Base-by-base conservation (phyloP, 2,329 filamentous ascomycete genomes). In the Ophiostoma sp. region DNA sequence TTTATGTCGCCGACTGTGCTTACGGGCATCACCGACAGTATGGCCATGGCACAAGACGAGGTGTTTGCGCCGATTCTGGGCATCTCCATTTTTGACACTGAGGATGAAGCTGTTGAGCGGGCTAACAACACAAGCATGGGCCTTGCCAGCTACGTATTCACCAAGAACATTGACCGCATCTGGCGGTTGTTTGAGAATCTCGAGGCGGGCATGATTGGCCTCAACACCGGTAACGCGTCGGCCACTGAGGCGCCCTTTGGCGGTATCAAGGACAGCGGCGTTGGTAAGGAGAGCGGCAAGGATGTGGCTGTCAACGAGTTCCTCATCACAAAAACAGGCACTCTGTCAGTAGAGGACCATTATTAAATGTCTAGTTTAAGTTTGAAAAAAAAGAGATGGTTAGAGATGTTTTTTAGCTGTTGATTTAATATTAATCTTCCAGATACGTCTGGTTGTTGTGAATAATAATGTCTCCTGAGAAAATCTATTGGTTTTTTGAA, bases 1-100 rank as follows among this genome's bases (percentile, higher is more conserved):
- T 92, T 90, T 81, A 90, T 91, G 78, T 83, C 85, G 74, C 86
- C 86, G 0, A 87, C 86, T 0, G 79, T 89, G 67, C 81, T 88
- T 70, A 80, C 82, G 1, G 80, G 82, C 36, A 79, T 83, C 13
- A 83, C 80, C 15, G 76, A 78, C 8, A 77, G 81, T 5, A 86
- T 87, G 83, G 81, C 78, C 60, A 82, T 82, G 68, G 76, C 76
- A 17, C 75, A 76, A 7, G 85, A 88, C 76, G 85, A 88, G 74
- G 82, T 87, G 4, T 88, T 88, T 74, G 85, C 84, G 0, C 86
- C 86, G 0, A 81, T 89, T 36, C 82, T 87, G 1, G 84, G 83
- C 41, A 81, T 88, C 68, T 80, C 79, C 67, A 81, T 80, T 3
- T 89, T 89, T 77, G 84, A 86, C 73, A 83, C 81, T 0, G 86